Evolutionary conservation across 1,139 yeast genomes (phyloP).

Genomic region (Saccharomyces hybrid): DNA sequence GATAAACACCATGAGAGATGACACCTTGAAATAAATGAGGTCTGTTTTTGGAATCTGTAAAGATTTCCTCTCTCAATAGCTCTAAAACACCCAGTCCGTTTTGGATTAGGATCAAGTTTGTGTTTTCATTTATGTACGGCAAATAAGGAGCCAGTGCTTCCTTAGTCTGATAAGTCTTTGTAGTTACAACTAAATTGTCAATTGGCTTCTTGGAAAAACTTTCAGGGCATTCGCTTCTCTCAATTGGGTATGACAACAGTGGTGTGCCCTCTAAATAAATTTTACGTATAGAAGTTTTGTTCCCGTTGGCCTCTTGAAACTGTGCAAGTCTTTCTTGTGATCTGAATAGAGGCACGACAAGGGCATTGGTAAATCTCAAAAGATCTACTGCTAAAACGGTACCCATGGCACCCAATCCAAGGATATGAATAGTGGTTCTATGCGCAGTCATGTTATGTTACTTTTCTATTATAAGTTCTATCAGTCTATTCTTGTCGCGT

Average conservation of each 20-base stretch:
- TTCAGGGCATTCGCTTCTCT: conserved; percentile 28
- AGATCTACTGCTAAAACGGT: conserved; percentile 27
- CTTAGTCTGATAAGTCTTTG: conserved; percentile 59
- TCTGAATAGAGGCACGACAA: conserved; percentile 29
- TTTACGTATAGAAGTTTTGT: conserved; percentile 28
- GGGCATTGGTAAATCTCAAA: conserved; percentile 16
- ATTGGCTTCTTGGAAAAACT: conserved; percentile 31
- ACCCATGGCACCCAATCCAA: conserved; percentile 33
- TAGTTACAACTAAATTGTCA: conserved; percentile 54
- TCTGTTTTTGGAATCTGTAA: conserved; percentile 41
- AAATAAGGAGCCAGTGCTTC: conserved; percentile 42
- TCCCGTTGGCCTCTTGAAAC: conserved; percentile 25
- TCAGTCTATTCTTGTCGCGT: not conserved
- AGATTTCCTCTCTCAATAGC: conserved; percentile 45
- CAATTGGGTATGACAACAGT: conserved; percentile 13
- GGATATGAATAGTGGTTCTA: conserved; percentile 22
- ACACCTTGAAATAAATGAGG: conserved; percentile 69
- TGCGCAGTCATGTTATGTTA: conserved; percentile 12
- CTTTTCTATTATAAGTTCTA: not conserved
- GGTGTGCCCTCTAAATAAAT: conserved; percentile 19
- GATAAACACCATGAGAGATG: conserved; percentile 71
- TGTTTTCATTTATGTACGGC: conserved; percentile 39
- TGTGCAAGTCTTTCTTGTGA: conserved; percentile 22
- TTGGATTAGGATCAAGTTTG: conserved; percentile 66
- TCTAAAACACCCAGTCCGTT: conserved; percentile 82